Base-by-base conservation (phyloP, 108 stramenopile species). In the Pseudonitzschia multiseries region DNA sequence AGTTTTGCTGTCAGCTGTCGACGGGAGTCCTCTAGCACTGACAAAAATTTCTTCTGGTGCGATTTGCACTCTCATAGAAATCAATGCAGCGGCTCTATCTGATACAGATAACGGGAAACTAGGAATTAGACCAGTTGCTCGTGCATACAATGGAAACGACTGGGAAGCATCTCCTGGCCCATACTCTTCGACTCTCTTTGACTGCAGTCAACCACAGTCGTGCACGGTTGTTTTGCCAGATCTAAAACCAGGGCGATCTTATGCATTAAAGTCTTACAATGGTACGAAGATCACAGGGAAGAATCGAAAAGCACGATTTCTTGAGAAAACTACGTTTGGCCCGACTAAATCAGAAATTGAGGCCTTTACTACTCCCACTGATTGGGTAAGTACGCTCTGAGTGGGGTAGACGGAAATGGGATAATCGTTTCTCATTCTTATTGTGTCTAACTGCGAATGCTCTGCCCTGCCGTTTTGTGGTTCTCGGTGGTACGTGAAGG, bases 241-340 rank as follows among this genome's bases (percentile, higher is more conserved):
- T n/a, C 26, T n/a, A 12, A 41, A 26, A 50, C 24, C 46, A 48
- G 46, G 22, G 22, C 46, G 46, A 26, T 52, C n/a, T 28, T 69
- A 48, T 27, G 43, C 29, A 22, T 27, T 20, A 14, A 46, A 20
- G 48, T 29, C 41, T 14, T 29, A 46, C 14, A 29, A 13, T 8
- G 26, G 31, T 69, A 44, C 17, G n/a, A 50, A 20, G 10, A 14
- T 26, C 48, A 50, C 46, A 4, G 43, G 41, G 68, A 81, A 40
- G 73, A 78, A 56, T 54, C n/a, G 24, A 24, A 44, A 70, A 22
- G 51, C 81, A 24, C 53, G 81, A 51, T 81, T 81, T 40, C 42
- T 81, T 0, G 77, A 81, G 41, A 66, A 78, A 57, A 66, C 52
- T 33, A 81, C 81, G 15, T 81, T 81, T 75, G 81, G 81, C 0